Evolutionary conservation across 1,284 basidiomycete genomes (phyloP), one percentile per base, ranked within the genome.

Genomic region (Cutaneotrichosporon cutaneum): DNA sequence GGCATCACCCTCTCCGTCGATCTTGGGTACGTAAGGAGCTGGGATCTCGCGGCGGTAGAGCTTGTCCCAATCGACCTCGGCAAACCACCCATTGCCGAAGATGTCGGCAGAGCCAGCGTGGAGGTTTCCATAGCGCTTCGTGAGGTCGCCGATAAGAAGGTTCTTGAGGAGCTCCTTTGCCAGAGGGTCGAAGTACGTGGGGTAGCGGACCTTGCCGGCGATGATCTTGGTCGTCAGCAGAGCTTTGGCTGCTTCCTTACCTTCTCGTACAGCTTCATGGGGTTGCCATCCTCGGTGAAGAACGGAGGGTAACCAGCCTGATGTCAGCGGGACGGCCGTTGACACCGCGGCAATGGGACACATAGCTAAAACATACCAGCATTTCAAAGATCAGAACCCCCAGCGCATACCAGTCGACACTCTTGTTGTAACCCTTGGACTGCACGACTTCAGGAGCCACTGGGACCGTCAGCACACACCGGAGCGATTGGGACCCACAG

Each of bases 321-420:
- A 9, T n/a, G 39, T 42, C 39, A 42, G 39, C 18, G 18, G 4
- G 16, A 18, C 16, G 7, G 18, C 7, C 3, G 16, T n/a, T 18
- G 39, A 36, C 13, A 13, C 33, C 36, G 9, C 14, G n/a, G n/a
- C n/a, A n/a, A n/a, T n/a, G n/a, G n/a, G n/a, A 39, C 13, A 39
- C 13, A 16, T 14, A 39, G 14, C 36, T 18, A 18, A 8, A 42
- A 77, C 81, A 62, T 58, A 82, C 82, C 22, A 85, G 78, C 84
- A 85, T 85, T 70, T 85, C 84, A 66, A 84, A 85, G 36, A 85
- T 81, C 44, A 99, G 85, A 30, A 99, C 93, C 54, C 95, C 95
- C 35, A 99, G 85, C 0, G 96, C 94, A 79, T 98, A 99, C 95
- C 95, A 99, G 75, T 99, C 96, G 1, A 99, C 95, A 69, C 87